These are phyloP conservation scores for Solanum microdontum DNA, from an alignment of 257 asterid species.

Conservation along the genomic window DNA sequence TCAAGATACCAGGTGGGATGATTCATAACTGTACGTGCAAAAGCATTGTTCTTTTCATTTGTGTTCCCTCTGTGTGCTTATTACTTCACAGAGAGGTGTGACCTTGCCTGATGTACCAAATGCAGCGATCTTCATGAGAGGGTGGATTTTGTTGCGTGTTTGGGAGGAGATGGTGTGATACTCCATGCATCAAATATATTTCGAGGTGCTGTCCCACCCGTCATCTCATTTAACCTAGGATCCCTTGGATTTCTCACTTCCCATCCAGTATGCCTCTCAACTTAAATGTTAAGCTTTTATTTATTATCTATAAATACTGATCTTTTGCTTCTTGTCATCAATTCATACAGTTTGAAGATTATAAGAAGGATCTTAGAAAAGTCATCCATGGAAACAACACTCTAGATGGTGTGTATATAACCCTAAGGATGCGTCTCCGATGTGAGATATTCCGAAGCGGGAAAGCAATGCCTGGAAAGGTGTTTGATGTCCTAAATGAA, in stretches of 20 bases:
- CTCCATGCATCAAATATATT: constrained; percentile 87
- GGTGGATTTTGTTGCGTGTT: constrained; percentile 93
- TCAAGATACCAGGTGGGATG: constrained; percentile 91
- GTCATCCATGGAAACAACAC: constrained; percentile 89
- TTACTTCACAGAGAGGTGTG: constrained; percentile 3
- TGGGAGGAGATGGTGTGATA: constrained; percentile 99
- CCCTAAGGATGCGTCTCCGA: constrained; percentile 94
- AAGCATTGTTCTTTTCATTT: neutral
- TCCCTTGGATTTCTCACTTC: constrained; percentile 91
- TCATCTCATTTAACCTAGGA: constrained; percentile 97
- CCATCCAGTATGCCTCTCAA: neutral
- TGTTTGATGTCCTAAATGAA: constrained; percentile 90
- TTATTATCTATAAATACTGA: neutral
- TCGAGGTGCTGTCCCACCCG: constrained; percentile 8
- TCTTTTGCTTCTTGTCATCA: neutral
- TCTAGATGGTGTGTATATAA: constrained; percentile 79
- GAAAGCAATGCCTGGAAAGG: constrained; percentile 84
- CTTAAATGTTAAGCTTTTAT: neutral
- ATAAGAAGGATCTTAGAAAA: constrained; percentile 72
- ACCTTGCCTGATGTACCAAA: constrained; percentile 14
- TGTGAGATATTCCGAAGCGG: constrained; percentile 93
- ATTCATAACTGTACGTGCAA: constrained; percentile 1
- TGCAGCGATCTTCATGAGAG: constrained; percentile 96
- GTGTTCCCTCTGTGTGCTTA: neutral
- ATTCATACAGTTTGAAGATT: constrained; percentile 62